Conservation (phyloP, 1,284 basidiomycete genomes). For the Erythrobasidium hasegawianum region DNA sequence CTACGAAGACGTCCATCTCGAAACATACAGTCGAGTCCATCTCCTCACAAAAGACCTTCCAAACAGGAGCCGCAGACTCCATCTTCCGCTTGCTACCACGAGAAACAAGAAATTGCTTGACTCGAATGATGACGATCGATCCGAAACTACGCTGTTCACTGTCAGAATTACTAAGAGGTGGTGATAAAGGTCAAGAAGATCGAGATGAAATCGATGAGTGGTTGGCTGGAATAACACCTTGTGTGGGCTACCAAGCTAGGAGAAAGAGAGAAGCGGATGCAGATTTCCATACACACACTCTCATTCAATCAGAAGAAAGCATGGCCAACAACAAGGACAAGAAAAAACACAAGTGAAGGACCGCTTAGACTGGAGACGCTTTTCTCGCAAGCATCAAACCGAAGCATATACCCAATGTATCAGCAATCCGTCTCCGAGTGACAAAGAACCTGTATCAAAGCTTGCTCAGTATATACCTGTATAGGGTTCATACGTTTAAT, state of each 20-base stretch:
- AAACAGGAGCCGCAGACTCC: conserved; percentile 82
- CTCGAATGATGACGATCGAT: conserved; percentile 91
- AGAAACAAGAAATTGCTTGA: conserved; percentile 80
- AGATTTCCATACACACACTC: conserved; percentile 34
- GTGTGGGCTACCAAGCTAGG: conserved; percentile 36
- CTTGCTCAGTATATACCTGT: too few relatives aligned
- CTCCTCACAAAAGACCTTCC: conserved; percentile 67
- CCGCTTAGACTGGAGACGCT: too few relatives aligned
- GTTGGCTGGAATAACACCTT: conserved; percentile 49
- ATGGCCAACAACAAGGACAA: conserved; percentile 11
- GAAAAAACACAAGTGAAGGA: conserved; percentile 24
- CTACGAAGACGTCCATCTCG: conserved; percentile 33
- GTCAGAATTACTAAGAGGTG: conserved; percentile 82
- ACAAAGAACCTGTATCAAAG: too few relatives aligned
- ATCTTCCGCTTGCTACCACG: conserved; percentile 96
- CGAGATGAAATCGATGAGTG: conserved; percentile 51
- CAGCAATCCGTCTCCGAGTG: too few relatives aligned
- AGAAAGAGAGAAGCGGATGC: conserved; percentile 19
- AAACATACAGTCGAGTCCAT: conserved; percentile 33
- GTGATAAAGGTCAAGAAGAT: conserved; percentile 45
- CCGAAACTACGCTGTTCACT: conserved; percentile 84
- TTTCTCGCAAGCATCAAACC: too few relatives aligned
- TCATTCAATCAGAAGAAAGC: conserved; percentile 33
- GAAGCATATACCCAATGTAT: too few relatives aligned
- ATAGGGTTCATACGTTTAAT: too few relatives aligned